phyloP scores from a whole-genome alignment of 352 stramenopile species.

The Albugo candida region DNA sequence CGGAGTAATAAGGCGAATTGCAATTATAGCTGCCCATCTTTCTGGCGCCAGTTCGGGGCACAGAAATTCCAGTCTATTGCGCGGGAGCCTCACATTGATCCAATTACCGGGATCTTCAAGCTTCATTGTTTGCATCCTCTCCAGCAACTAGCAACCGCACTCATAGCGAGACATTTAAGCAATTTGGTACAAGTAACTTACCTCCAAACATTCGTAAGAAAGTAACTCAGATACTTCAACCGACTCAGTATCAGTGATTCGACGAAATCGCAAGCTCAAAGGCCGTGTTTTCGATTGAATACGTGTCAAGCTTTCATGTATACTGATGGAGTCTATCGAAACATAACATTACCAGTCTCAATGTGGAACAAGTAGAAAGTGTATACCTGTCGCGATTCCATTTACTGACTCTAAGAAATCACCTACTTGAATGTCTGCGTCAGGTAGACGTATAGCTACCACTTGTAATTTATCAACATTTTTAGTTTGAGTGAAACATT shows the following conservation, averaged over 20 bases:
- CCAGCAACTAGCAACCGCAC: slow-evolving; percentile 23
- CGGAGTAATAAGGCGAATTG: slow-evolving; percentile 32
- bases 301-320: slow-evolving; percentile 28
- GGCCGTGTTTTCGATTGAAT: slow-evolving; percentile 31
- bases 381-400: slow-evolving; percentile 36
- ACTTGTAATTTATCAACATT: too few species aligned
- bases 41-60: slow-evolving; percentile 21
- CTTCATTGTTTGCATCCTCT: slow-evolving; percentile 33
- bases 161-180: not conserved
- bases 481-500: too few species aligned
- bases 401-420: slow-evolving; percentile 58
- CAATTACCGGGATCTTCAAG: slow-evolving; percentile 49
- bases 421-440: slow-evolving; percentile 18
- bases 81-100: slow-evolving; percentile 31
- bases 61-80: slow-evolving; percentile 51
- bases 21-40: slow-evolving; percentile 44
- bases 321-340: slow-evolving; percentile 29
- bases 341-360: slow-evolving; percentile 1
- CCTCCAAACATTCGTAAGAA: not conserved
- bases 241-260: slow-evolving; percentile 2
- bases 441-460: too few species aligned
- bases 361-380: not conserved
- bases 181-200: not conserved
- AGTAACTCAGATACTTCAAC: not conserved
- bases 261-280: slow-evolving; percentile 43